These are phyloP conservation scores for Tripterygium wilfordii DNA, from an alignment of 177 flowering plant species.

Conservation along the genomic window DNA sequence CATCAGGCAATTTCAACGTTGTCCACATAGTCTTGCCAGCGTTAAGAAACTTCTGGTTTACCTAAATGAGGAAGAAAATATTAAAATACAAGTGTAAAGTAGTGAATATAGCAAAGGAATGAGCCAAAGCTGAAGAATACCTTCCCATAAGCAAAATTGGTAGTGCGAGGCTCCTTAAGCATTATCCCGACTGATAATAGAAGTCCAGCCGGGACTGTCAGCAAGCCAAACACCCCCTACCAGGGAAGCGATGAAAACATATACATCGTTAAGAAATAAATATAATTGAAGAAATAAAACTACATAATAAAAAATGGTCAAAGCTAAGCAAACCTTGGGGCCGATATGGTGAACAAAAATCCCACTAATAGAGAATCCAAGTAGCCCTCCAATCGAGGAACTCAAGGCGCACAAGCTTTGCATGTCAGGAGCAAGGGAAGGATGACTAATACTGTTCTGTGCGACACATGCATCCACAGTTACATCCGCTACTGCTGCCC, in stretches of 20 bases:
- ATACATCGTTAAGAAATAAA: too few species aligned
- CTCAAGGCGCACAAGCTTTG: conserved; percentile 88
- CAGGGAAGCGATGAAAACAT: conserved; percentile 12
- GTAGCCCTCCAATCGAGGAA: conserved; percentile 63
- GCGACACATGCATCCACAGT: conserved; percentile 96
- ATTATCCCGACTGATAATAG: conserved; percentile 57
- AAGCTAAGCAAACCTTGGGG: conserved; percentile 53
- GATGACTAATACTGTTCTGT: conserved; percentile 67
- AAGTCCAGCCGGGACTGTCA: conserved; percentile 64
- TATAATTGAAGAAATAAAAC: neutral
- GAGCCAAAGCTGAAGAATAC: conserved; percentile 23
- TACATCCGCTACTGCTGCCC: conserved; percentile 93
- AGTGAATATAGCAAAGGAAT: neutral
- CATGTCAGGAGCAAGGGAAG: conserved; percentile 84
- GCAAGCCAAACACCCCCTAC: conserved; percentile 85
- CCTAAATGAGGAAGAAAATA: conserved; percentile 32
- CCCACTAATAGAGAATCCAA: conserved; percentile 84
- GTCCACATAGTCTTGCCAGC: conserved; percentile 82
- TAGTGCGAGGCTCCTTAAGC: conserved; percentile 54
- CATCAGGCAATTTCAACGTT: conserved; percentile 60
- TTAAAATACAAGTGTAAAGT: neutral
- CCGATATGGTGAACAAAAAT: conserved; percentile 80
- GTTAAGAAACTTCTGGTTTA: conserved; percentile 51
- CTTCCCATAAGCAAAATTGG: conserved; percentile 59
- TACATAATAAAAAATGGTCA: neutral